Base-by-base conservation (phyloP, 2,329 filamentous ascomycete genomes). In the Thermothelomyces thermophilus region DNA sequence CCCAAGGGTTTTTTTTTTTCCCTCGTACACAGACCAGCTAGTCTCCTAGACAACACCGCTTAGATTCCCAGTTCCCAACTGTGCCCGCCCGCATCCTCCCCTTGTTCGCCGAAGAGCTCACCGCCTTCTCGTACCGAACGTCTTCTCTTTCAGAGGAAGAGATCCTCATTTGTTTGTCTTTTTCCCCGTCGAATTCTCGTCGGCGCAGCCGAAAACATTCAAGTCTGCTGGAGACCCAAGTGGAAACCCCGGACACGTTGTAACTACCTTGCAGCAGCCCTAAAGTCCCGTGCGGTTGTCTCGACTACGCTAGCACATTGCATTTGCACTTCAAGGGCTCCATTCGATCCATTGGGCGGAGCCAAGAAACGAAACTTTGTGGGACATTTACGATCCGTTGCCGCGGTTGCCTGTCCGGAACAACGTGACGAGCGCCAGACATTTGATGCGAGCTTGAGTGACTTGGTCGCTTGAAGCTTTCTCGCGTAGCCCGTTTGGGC, bases 231-330 rank as follows among this genome's bases (percentile, higher is more conserved):
- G 39, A 41, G 39, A 30, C 39, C 8, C n/a, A 30, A 17, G 26
- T 41, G 39, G 36, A 39, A 16, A 24, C 39, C 16, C n/a, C 11
- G 24, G 19, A 24, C 20, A 13, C 24, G 8, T 17, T 41, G 26
- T 36, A 17, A 22, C 39, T 19, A 17, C 39, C 39, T 19, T 41
- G 39, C 24, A 41, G 39, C 39, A 41, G 24, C 39, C 39, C 26
- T 14, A 30, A 41, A 33, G 10, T 35, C n/a, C 30, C 30, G 19
- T 24, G 28, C 41, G 33, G 13, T 30, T 30, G 20, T 24, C 24
- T 34, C 20, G 41, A 34, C 19, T 24, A 34, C 28, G 41, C 41
- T 43, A 43, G 41, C 19, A 28, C 41, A 43, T 34, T 43, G 41
- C 41, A 43, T 13, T 22, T 17, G 34, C 16, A 28, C 28, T 31